Evolutionary conservation across 345 rosid species (phyloP).

Genomic region (Microcos paniculata): DNA sequence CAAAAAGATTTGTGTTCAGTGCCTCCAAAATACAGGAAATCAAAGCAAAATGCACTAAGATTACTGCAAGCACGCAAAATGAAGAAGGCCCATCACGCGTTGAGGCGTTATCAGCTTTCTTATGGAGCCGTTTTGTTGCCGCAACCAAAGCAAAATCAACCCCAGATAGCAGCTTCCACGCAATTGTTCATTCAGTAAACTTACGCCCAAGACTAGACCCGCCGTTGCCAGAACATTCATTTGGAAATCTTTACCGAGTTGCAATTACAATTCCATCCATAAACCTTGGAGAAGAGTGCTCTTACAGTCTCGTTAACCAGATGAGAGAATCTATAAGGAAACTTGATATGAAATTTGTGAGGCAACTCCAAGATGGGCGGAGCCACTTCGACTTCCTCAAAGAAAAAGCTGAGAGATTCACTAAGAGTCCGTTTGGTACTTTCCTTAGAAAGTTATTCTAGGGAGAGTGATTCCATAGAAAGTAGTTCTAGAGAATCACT

Average conservation of each 20-base stretch:
- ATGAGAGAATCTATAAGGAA: background rate
- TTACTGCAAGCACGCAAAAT: background rate
- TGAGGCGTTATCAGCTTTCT: constrained; percentile 38
- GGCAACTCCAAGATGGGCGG: background rate
- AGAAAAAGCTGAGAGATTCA: background rate
- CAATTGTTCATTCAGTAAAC: constrained; percentile 5
- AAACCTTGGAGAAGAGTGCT: background rate
- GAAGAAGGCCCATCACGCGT: background rate
- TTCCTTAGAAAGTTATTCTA: no score
- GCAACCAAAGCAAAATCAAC: background rate
- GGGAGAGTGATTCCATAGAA: no score
- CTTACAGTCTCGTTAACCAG: background rate
- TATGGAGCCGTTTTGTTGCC: constrained; percentile 31
- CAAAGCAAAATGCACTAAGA: background rate
- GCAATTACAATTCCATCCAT: background rate
- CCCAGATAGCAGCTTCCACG: background rate
- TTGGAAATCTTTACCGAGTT: background rate
- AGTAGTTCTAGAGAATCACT: no score
- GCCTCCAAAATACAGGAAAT: background rate
- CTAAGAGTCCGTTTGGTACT: no score
- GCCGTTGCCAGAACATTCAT: background rate
- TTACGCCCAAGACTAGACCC: background rate
- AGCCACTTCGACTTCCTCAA: background rate
- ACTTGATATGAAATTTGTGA: background rate
- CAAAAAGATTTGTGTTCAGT: constrained; percentile 3